These are phyloP conservation scores for Boletus reticulatus DNA, from an alignment of 768 basidiomycete genomes.

Conservation along the genomic window DNA sequence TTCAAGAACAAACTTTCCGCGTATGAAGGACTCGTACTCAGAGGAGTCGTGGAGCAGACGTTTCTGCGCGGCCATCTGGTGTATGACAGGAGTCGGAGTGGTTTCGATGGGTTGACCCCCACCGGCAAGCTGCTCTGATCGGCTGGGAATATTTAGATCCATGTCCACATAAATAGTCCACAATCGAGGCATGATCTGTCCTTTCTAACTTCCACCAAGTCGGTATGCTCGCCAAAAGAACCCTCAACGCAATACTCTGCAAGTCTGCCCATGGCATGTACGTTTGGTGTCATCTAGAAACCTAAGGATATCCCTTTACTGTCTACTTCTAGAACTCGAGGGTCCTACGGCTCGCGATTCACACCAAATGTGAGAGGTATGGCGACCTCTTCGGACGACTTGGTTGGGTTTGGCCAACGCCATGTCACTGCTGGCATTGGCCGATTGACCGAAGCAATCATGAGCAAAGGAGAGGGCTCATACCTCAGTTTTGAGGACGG, in stretches of 20 bases:
- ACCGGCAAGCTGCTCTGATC: conserved; percentile 33
- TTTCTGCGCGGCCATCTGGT: conserved; percentile 74
- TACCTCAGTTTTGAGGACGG: conserved; percentile 76
- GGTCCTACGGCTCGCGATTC: not conserved
- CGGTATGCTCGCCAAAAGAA: conserved; percentile 13
- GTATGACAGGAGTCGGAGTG: conserved; percentile 47
- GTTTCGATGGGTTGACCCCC: conserved; percentile 35
- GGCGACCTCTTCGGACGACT: conserved; percentile 18
- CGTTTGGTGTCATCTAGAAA: conserved; percentile 3
- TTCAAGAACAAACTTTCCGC: conserved; percentile 97
- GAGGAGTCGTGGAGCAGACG: conserved; percentile 72
- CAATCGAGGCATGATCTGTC: too few species aligned
- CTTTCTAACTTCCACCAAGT: too few species aligned
- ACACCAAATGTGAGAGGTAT: conserved; percentile 14
- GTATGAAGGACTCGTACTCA: conserved; percentile 72
- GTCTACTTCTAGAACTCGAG: conserved; percentile 1
- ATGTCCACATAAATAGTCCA: too few species aligned
- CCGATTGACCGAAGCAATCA: conserved; percentile 49
- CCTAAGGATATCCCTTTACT: not conserved
- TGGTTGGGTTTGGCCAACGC: conserved; percentile 39
- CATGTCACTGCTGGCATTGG: conserved; percentile 47
- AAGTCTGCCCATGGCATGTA: conserved; percentile 7
- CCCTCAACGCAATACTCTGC: not conserved
- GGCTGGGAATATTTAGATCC: not conserved
- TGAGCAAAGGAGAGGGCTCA: conserved; percentile 68